These are phyloP conservation scores for Fusarium newnesense DNA, from an alignment of 2,329 filamentous ascomycete genomes.

Conservation along the genomic window DNA sequence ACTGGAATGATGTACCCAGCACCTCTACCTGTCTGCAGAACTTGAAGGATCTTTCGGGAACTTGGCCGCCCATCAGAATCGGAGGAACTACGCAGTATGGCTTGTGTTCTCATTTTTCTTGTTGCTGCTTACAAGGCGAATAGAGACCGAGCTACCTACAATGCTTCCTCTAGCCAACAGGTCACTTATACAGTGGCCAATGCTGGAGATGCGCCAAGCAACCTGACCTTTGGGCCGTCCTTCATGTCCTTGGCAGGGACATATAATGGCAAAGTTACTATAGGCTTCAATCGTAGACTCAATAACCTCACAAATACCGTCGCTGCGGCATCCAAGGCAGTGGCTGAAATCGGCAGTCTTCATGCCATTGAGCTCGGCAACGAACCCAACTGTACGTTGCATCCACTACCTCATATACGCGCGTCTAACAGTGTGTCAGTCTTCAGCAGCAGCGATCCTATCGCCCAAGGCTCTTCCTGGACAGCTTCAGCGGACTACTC, in stretches of 20 bases:
- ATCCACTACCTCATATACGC: no score
- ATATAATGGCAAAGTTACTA: accelerated
- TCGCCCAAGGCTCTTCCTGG: neutral
- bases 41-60: neutral
- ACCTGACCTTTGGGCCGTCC: neutral
- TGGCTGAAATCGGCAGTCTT: neutral
- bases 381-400: neutral
- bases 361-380: neutral
- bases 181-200: neutral
- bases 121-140: neutral
- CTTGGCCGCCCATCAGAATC: neutral
- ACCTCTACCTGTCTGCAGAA: neutral
- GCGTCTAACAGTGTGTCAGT: neutral
- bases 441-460: neutral
- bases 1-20: neutral
- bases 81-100: neutral
- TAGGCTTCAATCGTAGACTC: neutral
- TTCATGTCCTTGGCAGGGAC: neutral
- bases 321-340: neutral
- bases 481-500: neutral
- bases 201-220: neutral
- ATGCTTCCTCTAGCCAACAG: neutral
- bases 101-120: no score
- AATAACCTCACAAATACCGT: neutral
- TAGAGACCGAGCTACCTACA: neutral